Conservation (phyloP, 2,329 filamentous ascomycete species). For the Paecilomyces niveus region DNA sequence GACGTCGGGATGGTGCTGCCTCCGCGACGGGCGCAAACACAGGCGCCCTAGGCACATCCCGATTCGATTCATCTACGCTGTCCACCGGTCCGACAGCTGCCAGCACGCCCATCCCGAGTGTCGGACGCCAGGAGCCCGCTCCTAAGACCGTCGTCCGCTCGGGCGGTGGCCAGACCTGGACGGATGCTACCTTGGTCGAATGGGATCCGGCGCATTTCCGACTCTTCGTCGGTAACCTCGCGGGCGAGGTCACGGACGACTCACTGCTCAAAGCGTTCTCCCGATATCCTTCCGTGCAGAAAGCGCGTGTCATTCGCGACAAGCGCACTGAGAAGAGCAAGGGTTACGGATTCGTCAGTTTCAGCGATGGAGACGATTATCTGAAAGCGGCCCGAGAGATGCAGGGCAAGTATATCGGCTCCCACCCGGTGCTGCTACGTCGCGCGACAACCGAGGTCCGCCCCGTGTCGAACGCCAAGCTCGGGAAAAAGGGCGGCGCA, state of each 20-base stretch:
- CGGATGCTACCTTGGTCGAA: conserved; percentile 78
- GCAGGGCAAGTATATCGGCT: conserved; percentile 98
- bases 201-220: conserved; percentile 95
- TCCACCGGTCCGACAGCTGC: conserved; percentile 21
- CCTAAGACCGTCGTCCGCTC: conserved; percentile 82
- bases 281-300: conserved; percentile 79
- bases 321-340: conserved; percentile 95
- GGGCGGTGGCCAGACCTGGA: conserved; percentile 89
- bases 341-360: conserved; percentile 94
- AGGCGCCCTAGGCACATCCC: conserved; percentile 30
- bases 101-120: conserved; percentile 38
- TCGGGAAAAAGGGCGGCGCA: conserved; percentile 48
- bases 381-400: conserved; percentile 96
- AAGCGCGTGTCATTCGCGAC: conserved; percentile 88
- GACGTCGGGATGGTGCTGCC: conserved; percentile 31
- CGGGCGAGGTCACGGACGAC: conserved; percentile 95
- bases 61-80: conserved; percentile 11
- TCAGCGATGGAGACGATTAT: conserved; percentile 90
- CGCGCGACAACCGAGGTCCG: conserved; percentile 90
- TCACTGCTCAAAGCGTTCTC: conserved; percentile 90
- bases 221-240: conserved; percentile 92
- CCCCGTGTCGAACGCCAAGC: conserved; percentile 60
- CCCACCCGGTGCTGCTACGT: conserved; percentile 80
- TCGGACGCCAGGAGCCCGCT: conserved; percentile 35
- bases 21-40: conserved; percentile 39